A percentile compares a stretch with the other conserved stretches of the same genome.
Evolutionary conservation across 441 rosid genomes (phyloP).

Genomic region (Theobroma grandiflorum): DNA sequence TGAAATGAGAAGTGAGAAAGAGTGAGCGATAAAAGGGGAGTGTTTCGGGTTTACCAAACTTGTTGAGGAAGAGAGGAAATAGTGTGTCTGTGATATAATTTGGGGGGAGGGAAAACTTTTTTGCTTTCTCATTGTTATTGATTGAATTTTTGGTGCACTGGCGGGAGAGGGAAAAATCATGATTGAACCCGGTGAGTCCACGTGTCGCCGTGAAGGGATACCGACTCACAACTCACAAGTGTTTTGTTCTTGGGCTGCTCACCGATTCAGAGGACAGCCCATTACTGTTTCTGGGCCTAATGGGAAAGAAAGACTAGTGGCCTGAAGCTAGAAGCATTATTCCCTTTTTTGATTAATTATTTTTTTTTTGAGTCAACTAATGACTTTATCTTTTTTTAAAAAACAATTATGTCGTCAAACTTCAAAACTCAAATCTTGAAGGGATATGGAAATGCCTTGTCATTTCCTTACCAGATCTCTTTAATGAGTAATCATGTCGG

Average conservation of each 20-base stretch:
- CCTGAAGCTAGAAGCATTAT: neutral
- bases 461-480: no score
- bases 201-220: neutral
- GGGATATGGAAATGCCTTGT: no score
- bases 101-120: slow-evolving; percentile 38
- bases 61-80: slow-evolving; percentile 38
- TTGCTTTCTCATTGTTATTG: neutral
- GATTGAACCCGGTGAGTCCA: slow-evolving; percentile 22
- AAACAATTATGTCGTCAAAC: no score
- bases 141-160: slow-evolving; percentile 38
- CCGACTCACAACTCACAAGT: neutral
- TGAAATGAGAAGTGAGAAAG: slow-evolving; percentile 21
- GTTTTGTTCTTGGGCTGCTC: neutral
- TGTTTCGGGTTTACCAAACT: slow-evolving; percentile 19
- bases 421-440: no score
- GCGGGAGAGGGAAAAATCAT: slow-evolving; percentile 54
- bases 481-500: no score
- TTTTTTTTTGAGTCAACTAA: no score
- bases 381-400: no score
- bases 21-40: neutral
- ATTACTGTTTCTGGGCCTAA: neutral
- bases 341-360: no score
- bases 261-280: neutral
- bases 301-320: neutral
- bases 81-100: neutral